Conservation (phyloP, 805 yeast genomes). For the Saturnispora zaruensis region DNA sequence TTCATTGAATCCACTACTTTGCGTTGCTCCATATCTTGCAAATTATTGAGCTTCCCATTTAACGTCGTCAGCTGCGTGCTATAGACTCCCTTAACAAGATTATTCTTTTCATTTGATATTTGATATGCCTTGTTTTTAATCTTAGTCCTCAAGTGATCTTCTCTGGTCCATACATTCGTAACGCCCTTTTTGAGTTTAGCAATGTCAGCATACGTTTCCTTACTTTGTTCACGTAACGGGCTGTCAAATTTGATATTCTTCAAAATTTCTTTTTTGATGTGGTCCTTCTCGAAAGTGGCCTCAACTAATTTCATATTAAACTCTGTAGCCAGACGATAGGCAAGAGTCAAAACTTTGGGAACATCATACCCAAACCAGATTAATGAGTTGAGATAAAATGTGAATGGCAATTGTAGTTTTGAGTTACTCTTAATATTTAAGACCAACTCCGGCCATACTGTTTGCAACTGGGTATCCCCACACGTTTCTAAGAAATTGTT, state of each 20-base stretch:
- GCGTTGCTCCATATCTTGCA: constrained; percentile 9
- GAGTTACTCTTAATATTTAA: constrained; percentile 29
- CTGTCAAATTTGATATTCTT: neutral
- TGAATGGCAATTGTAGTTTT: constrained; percentile 30
- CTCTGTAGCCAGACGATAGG: constrained; percentile 20
- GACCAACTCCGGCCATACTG: constrained; percentile 25
- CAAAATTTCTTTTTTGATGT: neutral
- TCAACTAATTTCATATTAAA: neutral
- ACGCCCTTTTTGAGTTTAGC: neutral
- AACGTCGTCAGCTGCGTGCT: neutral
- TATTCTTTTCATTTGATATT: constrained; percentile 1
- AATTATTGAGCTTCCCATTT: constrained; percentile 5
- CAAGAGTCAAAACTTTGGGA: constrained; percentile 30
- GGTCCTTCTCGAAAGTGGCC: neutral
- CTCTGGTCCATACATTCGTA: neutral
- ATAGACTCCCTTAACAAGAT: constrained; percentile 1
- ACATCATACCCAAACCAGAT: constrained; percentile 39
- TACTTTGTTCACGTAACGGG: neutral
- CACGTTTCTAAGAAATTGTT: neutral
- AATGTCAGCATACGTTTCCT: neutral
- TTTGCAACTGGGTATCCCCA: neutral
- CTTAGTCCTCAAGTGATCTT: neutral
- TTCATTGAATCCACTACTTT: constrained; percentile 5
- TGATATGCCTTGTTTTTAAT: neutral
- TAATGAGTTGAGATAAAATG: constrained; percentile 33